Percentiles rank a stretch among this genome's conserved stretches.
Evolutionary conservation across 805 yeast species (phyloP).

Genomic region (Ogataea parapolymorpha): DNA sequence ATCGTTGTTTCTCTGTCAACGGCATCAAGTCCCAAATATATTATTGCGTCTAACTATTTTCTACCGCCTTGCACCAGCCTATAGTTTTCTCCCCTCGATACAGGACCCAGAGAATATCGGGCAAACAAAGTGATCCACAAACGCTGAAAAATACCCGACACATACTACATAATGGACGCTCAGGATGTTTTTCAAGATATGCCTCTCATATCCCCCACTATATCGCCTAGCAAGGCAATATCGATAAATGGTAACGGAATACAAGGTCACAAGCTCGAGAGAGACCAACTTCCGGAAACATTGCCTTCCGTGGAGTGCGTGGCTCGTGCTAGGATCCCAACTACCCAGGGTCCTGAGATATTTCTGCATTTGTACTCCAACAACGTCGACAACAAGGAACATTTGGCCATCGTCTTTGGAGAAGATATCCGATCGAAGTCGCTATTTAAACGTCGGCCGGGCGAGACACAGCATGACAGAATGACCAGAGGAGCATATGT

Average conservation of each 20-base stretch:
- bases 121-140: background rate
- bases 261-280: conserved; percentile 20
- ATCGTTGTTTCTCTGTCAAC: conserved; percentile 29
- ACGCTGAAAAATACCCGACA: background rate
- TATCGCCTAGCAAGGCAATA: conserved; percentile 29
- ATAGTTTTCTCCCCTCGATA: background rate
- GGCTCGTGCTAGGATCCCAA: conserved; percentile 95
- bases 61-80: conserved; percentile 2
- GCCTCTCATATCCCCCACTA: conserved; percentile 40
- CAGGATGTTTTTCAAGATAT: conserved; percentile 32
- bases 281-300: conserved; percentile 44
- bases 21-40: conserved; percentile 7
- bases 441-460: conserved; percentile 55
- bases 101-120: background rate
- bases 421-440: conserved; percentile 80
- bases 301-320: conserved; percentile 82
- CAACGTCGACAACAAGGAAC: conserved; percentile 87
- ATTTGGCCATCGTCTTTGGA: conserved; percentile 94
- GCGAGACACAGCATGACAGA: conserved; percentile 85
- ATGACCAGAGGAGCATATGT: conserved; percentile 99
- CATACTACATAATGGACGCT: conserved; percentile 1
- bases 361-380: conserved; percentile 87
- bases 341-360: conserved; percentile 92
- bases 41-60: conserved; percentile 2
- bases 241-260: conserved; percentile 8